Evolutionary conservation across 192 early-diverging fungal genomes (phyloP).

Genomic region (Entophlyctis helioformis): DNA sequence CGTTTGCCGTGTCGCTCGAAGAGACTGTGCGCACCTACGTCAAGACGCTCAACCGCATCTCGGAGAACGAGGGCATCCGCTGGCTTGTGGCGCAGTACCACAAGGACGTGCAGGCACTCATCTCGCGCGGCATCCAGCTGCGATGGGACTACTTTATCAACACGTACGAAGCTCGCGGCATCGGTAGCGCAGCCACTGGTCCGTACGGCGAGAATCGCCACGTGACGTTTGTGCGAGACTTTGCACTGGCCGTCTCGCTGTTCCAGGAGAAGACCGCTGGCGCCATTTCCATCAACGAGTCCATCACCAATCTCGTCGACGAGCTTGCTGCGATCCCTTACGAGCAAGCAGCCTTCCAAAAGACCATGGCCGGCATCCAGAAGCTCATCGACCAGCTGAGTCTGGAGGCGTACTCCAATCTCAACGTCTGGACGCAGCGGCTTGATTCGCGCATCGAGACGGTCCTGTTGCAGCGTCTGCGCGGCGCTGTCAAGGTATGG

Average conservation of each 20-base stretch:
- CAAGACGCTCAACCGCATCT: conserved; percentile 69
- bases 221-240: conserved; percentile 88
- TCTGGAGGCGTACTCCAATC: conserved; percentile 87
- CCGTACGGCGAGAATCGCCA: conserved; percentile 83
- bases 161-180: no score
- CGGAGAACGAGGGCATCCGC: conserved; percentile 59
- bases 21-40: conserved; percentile 91
- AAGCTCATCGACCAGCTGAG: conserved; percentile 84
- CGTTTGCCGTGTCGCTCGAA: conserved; percentile 91
- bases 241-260: conserved; percentile 74
- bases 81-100: conserved; percentile 85
- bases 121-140: conserved; percentile 57
- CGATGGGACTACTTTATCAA: conserved; percentile 95
- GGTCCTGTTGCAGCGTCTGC: conserved; percentile 61
- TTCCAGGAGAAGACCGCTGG: conserved; percentile 93
- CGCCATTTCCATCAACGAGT: conserved; percentile 69
- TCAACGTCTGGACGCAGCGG: conserved; percentile 77
- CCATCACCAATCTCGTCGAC: conserved; percentile 67
- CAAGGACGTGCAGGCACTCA: conserved; percentile 83
- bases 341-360: conserved; percentile 50
- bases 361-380: conserved; percentile 72
- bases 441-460: conserved; percentile 70
- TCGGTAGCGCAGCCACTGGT: no score
- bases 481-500: conserved; percentile 63
- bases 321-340: conserved; percentile 77